Percentiles rank a stretch among this genome's conserved stretches.
Evolutionary conservation across 805 yeast genomes (phyloP).

Genomic region (Starmera quercuum): DNA sequence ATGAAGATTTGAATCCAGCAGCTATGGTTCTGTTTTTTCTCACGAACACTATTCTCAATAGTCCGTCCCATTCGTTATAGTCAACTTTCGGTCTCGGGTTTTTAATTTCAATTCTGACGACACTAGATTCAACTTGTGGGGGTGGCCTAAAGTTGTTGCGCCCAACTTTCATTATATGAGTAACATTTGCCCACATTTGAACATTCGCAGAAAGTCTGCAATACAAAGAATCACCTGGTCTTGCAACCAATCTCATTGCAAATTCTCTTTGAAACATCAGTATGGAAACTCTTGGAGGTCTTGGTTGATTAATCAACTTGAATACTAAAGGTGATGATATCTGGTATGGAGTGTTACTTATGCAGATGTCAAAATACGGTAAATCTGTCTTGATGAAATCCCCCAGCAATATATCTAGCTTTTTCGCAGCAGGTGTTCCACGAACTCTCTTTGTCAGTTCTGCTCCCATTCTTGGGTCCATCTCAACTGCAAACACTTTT

Average conservation of each 20-base stretch:
- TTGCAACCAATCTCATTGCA: slow-evolving; percentile 85
- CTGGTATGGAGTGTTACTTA: slow-evolving; percentile 96
- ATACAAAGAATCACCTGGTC: slow-evolving; percentile 93
- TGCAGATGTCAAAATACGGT: slow-evolving; percentile 93
- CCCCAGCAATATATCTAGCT: slow-evolving; percentile 85
- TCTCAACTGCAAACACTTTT: slow-evolving; percentile 93
- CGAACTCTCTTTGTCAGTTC: slow-evolving; percentile 96
- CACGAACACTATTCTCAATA: slow-evolving; percentile 83
- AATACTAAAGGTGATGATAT: slow-evolving; percentile 95
- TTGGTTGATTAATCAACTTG: slow-evolving; percentile 81
- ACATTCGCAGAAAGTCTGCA: slow-evolving; percentile 94
- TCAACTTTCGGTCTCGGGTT: slow-evolving; percentile 91
- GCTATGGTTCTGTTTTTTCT: slow-evolving; percentile 89
- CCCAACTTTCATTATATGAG: slow-evolving; percentile 98
- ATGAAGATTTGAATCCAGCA: slow-evolving; percentile 82
- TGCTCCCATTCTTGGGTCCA: slow-evolving; percentile 99
- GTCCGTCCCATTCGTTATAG: slow-evolving; percentile 95
- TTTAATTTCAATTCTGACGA: slow-evolving; percentile 88
- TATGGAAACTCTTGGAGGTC: slow-evolving; percentile 90
- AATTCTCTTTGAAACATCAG: slow-evolving; percentile 98
- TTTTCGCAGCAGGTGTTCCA: slow-evolving; percentile 90
- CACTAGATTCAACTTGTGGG: slow-evolving; percentile 96
- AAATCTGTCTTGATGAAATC: slow-evolving; percentile 94
- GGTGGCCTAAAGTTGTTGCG: slow-evolving; percentile 96
- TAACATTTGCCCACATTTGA: slow-evolving; percentile 99